Evolutionary conservation across 2,329 filamentous ascomycete species (phyloP).

Genomic region (Arthrobotrys pseudoclavata): DNA sequence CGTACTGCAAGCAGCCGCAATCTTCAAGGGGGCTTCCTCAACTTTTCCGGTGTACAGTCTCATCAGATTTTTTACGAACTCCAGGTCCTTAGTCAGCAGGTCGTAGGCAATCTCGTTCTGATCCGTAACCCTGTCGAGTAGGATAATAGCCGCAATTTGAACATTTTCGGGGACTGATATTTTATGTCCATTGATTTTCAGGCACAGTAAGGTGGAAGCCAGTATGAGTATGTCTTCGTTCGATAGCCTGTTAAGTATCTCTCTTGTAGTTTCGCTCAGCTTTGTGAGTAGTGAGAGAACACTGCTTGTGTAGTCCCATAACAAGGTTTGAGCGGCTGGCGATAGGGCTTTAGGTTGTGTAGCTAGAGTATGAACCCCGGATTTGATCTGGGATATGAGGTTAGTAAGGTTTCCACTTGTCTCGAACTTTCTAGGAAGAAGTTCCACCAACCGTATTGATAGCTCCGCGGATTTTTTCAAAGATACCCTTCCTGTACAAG

Average conservation of each 20-base stretch:
- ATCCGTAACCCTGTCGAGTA: constrained; percentile 62
- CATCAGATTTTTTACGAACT: constrained; percentile 11
- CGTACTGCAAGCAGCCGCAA: constrained; percentile 33
- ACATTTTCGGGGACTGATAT: constrained; percentile 64
- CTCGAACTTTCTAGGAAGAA: background rate
- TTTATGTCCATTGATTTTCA: constrained; percentile 64
- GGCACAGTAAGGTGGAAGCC: constrained; percentile 71
- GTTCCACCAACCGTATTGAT: constrained; percentile 70
- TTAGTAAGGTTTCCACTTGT: background rate
- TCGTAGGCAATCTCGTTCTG: constrained; percentile 74
- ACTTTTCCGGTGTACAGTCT: background rate
- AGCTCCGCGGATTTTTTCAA: constrained; percentile 68
- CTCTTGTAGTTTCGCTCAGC: constrained; percentile 72
- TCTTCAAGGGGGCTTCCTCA: constrained; percentile 6
- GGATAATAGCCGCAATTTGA: constrained; percentile 60
- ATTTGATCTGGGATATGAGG: constrained; percentile 33
- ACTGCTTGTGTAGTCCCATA: constrained; percentile 70
- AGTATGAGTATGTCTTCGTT: constrained; percentile 71
- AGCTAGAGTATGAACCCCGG: constrained; percentile 61
- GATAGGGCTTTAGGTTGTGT: constrained; percentile 69
- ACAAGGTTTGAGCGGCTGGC: constrained; percentile 71
- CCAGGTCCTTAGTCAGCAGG: constrained; percentile 64
- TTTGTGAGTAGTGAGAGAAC: constrained; percentile 62
- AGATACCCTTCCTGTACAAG: constrained; percentile 73
- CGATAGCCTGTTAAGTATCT: constrained; percentile 72